Base-by-base conservation (phyloP, 164 flowering plant genomes). In the Akebia trifoliata region DNA sequence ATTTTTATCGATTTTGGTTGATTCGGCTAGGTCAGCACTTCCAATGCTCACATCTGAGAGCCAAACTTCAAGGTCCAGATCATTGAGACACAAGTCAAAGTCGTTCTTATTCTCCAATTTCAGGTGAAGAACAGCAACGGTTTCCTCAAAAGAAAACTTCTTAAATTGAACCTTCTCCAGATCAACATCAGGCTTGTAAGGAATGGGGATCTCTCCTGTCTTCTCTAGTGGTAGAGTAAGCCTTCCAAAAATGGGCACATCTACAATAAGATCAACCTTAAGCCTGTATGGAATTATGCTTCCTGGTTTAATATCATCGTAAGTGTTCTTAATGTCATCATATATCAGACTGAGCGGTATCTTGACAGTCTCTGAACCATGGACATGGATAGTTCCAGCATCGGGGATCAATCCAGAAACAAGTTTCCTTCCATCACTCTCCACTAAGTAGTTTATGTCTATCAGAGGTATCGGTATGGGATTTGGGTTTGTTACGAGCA, bases 381-480 rank as follows among this genome's bases (percentile, higher is more conserved):
- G 95, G 2, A 86, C 81, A 40, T 74, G 76, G 56, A 90, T 81
- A 0, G 94, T 90, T 47, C 95, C 91, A 31, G 97, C 82, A 72
- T 90, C 91, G 1, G 97, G 91, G 47, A 90, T 87, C 76, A 84
- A 64, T 0, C 95, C 97, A 26, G 97, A 85, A 22, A 90, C 63
- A n/a, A 90, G 79, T 60, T 87, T 90, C 72, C 97, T 68, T 32
- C 87, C 91, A 62, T 82, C 87, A 62, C 93, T 87, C 69, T 90
- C 95, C 30, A 90, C 63, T 36, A 84, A 69, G 74, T 90, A 90
- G 74, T 76, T 68, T 4, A 90, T 84, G 72, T 90, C 97, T 43
- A 85, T 64, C 2, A 87, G 76, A 32, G 97, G 97, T 66, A 90
- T 85, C 1, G 95, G 93, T 20, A 90, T 48, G 0, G 95, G 97